These are phyloP conservation scores for Purpureocillium lavendulum DNA, from an alignment of 2,329 filamentous ascomycete genomes.

Conservation along the genomic window DNA sequence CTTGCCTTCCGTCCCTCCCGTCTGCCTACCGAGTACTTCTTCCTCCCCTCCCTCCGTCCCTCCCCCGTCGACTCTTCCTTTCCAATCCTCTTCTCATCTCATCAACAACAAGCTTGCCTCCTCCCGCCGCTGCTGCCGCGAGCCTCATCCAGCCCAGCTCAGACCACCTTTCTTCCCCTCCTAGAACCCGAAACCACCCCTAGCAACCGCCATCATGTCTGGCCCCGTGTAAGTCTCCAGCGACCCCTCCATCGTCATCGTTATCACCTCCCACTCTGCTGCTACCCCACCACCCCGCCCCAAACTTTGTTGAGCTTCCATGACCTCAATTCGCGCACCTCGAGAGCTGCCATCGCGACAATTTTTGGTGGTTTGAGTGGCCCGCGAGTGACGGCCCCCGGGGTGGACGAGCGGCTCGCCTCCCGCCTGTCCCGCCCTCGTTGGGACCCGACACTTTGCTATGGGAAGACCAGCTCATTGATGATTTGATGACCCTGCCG, in stretches of 20 bases:
- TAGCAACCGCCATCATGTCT: conserved; percentile 43
- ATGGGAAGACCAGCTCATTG: conserved; percentile 21
- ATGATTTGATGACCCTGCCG: conserved; percentile 16
- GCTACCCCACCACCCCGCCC: conserved; percentile 33
- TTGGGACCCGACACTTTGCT: too few relatives aligned
- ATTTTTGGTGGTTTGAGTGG: conserved; percentile 6
- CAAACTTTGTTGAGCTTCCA: conserved; percentile 12
- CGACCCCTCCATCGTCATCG: conserved; percentile 11
- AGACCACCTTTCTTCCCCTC: too few relatives aligned
- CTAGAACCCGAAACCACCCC: conserved; percentile 1
- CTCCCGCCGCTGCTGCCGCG: too few relatives aligned
- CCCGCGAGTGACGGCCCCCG: background rate
- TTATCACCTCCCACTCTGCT: conserved; percentile 1
- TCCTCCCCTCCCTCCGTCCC: background rate
- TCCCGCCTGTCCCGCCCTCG: conserved; percentile 1
- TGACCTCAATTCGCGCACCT: conserved; percentile 27
- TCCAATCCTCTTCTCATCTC: conserved; percentile 6
- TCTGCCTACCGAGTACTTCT: too few relatives aligned
- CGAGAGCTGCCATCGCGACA: conserved; percentile 13
- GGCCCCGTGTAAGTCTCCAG: conserved; percentile 54
- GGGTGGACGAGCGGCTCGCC: background rate
- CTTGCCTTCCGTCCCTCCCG: background rate
- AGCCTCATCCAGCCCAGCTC: too few relatives aligned
- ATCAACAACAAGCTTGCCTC: too few relatives aligned
- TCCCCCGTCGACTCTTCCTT: background rate